Base-by-base conservation (phyloP, 169 alveolate genomes). In the Plasmodium falciparum region DNA sequence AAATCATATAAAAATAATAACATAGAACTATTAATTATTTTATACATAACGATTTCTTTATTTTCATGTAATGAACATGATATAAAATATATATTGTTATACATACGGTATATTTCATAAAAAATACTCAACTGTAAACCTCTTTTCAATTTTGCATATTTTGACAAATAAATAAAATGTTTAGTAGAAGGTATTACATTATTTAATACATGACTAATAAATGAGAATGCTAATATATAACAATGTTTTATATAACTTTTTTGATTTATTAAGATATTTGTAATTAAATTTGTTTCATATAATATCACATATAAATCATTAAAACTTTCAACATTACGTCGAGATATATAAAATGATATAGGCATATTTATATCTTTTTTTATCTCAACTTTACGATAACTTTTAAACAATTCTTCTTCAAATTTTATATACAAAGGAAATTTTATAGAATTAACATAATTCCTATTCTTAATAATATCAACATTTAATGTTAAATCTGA, bases 181-280 rank as follows among this genome's bases (percentile, higher is more conserved):
- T 67, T 83, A 17, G 91, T 63, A 2, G 83, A 58, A 33, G 91
- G 91, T 17, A 83, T 69, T n/a, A 83, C 17, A 83, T 83, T 83
- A 9, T 9, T 83, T 29, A 83, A 62, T 22, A 83, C 49, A 39
- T 83, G 83, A 61, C 85, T 56, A 47, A 83, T 47, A 50, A 83
- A 83, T 6, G 91, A 83, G 45, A 83, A 83, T 15, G 91, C 80
- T 45, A 83, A 29, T 50, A 83, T 12, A 22, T 83, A 83, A 33
- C 91, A 83, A 83, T 83, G 91, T 12, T 69, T 83, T 26, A 83
- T 83, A 24, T 83, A 83, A 15, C 71, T 83, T 62, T 83, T 83
- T 73, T 83, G 91, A 83, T 83, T 83, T 67, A 83, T 83, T 69
- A 83, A 69, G 26, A 83, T 83, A 83, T 43, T 83, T 61, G 83